Base-by-base conservation (phyloP, 164 flowering plant species). In the Stephania cephalantha region DNA sequence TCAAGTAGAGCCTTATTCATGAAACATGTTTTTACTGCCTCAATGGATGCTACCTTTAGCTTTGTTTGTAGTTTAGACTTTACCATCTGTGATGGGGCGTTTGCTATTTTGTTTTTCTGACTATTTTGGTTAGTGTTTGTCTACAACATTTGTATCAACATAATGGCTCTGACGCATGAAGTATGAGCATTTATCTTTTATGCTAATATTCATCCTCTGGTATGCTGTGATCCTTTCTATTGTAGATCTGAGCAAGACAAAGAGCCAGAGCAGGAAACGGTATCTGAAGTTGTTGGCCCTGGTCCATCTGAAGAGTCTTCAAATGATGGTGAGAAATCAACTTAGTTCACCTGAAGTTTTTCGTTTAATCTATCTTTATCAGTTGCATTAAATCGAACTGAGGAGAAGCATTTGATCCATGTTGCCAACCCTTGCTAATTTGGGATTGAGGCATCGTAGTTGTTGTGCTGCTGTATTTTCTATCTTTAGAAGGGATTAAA, bases 181-280 rank as follows among this genome's bases (percentile, higher is more conserved):
- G 17, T 58, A 58, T 58, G 18, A 15, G 64, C 13, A n/a, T n/a
- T 58, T 15, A 5, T 61, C 9, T 61, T 4, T 7, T 61, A 1
- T 2, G 20, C 20, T 61, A 18, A 58, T 61, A 5, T 61, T 61
- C 22, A 61, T n/a, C 66, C 20, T 61, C 9, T 5, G 66, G 6
- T 66, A 2, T 35, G 69, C 48, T 15, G 52, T 64, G 15, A n/a
- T 70, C 9, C 63, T 67, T 75, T 46, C 69, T 76, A 6, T 68
- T 82, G 42, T 35, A 95, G 99, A 73, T 92, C 98, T 78, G 99
- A 96, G 85, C 99, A 96, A 85, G 98, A 96, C 85, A 96, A 89
- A 84, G 99, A 95, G 79, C 99, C 93, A 72, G 98, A 94, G 81
- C 90, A 71, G 52, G 97, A 94, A 82, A 82, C 72, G 74, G 87